A percentile compares a stretch with the other conserved stretches of the same genome.
These are phyloP conservation scores for Ustilago vetiveriae DNA, from an alignment of 1,284 basidiomycete genomes.

Conservation along the genomic window DNA sequence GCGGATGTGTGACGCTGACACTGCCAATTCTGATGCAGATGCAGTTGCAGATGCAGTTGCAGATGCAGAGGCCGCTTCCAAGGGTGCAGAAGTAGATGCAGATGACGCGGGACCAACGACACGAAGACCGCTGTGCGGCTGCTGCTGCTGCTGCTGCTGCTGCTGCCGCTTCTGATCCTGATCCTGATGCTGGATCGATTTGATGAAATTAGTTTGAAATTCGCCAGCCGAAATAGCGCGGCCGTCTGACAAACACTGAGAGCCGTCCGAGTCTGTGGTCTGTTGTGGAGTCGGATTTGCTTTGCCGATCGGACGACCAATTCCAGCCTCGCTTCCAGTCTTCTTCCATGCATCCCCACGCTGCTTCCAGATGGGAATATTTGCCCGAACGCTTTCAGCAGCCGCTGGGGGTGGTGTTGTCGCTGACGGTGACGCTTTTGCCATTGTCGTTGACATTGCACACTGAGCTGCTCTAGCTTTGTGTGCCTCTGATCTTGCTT, in stretches of 20 bases:
- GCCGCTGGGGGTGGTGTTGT: slow-evolving; percentile 2
- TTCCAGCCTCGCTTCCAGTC: background rate
- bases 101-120: background rate
- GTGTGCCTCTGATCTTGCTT: too few relatives aligned
- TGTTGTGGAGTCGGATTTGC: slow-evolving; percentile 10
- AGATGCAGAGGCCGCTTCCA: background rate
- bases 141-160: background rate
- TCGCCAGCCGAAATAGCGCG: slow-evolving; percentile 4
- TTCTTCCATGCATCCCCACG: background rate
- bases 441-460: background rate
- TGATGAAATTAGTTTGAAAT: slow-evolving; percentile 2
- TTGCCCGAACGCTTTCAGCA: background rate
- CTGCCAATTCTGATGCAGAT: slow-evolving; percentile 11
- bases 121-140: background rate
- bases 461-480: too few relatives aligned
- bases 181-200: background rate
- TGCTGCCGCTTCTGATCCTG: slow-evolving; percentile 1
- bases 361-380: background rate
- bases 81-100: background rate
- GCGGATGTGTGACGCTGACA: slow-evolving; percentile 8
- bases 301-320: slow-evolving; percentile 31
- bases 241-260: slow-evolving; percentile 8
- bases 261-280: too few relatives aligned
- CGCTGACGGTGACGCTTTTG: background rate
- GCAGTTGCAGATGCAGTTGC: background rate